Conservation (phyloP, 352 stramenopile species). For the Pythium sukuiense region DNA sequence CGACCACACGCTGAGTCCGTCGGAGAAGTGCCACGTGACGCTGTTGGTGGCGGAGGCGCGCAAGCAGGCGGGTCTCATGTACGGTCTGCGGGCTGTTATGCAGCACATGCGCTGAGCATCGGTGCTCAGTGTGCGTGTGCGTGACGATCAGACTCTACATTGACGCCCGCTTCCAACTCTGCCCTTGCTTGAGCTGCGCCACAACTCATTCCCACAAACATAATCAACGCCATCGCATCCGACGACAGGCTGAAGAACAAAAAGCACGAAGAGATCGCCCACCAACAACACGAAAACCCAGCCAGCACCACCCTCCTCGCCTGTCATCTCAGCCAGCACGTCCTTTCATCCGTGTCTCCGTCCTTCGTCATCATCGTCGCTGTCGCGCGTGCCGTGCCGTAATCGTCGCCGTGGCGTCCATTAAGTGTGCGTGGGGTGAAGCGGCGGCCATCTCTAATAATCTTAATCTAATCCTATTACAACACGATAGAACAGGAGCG, state of each 20-base stretch:
- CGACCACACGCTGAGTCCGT: conserved; percentile 69
- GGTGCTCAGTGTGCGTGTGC: background rate
- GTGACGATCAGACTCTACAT: background rate
- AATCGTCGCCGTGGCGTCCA: background rate
- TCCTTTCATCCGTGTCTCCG: background rate
- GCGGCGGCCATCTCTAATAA: background rate
- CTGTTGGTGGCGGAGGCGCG: conserved; percentile 79
- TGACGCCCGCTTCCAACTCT: conserved; percentile 1
- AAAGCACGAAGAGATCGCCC: background rate
- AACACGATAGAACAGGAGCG: background rate
- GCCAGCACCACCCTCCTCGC: background rate
- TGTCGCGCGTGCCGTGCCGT: background rate
- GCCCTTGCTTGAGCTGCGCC: background rate
- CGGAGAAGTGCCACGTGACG: conserved; percentile 87
- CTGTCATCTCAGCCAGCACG: background rate
- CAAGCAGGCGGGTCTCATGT: conserved; percentile 88
- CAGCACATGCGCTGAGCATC: conserved; percentile 76
- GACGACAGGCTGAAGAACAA: background rate
- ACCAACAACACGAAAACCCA: background rate
- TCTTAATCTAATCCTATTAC: conserved; percentile 1
- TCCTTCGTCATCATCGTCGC: background rate
- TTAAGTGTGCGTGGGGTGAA: background rate
- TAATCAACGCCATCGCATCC: background rate
- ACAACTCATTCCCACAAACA: background rate
- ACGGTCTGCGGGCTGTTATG: conserved; percentile 84